Evolutionary conservation across 2,329 filamentous ascomycete genomes (phyloP).

Genomic region (Verticillium tricorpus): DNA sequence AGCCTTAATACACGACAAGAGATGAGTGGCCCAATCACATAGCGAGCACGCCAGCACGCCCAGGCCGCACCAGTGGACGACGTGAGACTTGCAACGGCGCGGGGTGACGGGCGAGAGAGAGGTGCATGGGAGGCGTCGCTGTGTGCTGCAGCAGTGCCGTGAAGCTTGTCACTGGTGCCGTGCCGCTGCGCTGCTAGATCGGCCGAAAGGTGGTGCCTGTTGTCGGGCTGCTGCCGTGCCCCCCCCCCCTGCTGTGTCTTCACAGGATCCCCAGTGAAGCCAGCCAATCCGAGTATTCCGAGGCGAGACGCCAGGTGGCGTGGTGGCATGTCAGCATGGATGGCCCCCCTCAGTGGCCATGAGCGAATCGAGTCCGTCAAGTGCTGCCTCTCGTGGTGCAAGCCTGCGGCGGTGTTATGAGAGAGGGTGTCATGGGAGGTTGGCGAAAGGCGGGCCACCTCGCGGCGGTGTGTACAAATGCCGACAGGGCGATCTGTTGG

Average conservation of each 20-base stretch:
- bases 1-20: background rate
- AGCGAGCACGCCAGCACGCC: background rate
- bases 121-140: background rate
- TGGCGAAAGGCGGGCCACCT: conserved; percentile 9
- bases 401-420: background rate
- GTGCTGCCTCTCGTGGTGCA: background rate
- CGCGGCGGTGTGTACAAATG: conserved; percentile 14
- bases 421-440: background rate
- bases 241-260: no score
- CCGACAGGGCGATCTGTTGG: conserved; percentile 15
- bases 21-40: background rate
- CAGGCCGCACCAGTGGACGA: background rate
- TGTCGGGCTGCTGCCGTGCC: no score
- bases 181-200: background rate
- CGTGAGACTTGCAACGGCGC: background rate
- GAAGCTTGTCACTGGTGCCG: background rate
- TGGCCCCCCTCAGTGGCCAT: background rate
- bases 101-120: background rate
- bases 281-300: background rate
- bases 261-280: no score
- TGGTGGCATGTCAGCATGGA: background rate
- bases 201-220: background rate
- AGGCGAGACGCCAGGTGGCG: background rate
- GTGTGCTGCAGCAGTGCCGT: background rate
- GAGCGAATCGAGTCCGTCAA: background rate